Base-by-base conservation (phyloP, 805 yeast genomes). In the Suhomyces prunicola region DNA sequence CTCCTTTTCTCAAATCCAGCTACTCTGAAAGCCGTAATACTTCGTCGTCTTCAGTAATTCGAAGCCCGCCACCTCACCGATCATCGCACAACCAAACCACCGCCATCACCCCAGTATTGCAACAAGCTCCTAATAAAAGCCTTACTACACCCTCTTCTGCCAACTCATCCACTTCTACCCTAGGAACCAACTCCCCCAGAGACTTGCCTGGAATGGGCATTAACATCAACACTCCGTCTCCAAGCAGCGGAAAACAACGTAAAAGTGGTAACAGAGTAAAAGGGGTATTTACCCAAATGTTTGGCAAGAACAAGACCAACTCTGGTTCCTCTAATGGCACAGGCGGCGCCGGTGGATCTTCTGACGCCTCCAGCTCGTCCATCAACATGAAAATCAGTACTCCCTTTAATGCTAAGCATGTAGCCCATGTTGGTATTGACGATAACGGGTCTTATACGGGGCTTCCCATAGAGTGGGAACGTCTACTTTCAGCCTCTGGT, bases 401-500 rank as follows among this genome's bases (percentile, higher is more conserved):
- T 0, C 99, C 99, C 0, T 90, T 87, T 68, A 90, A 90, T 63
- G 87, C 94, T 15, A 86, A 89, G 64, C 97, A 92, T 64, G 87
- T 90, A 35, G 90, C 94, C 15, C 98, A 94, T 64, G 98, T 94
- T 8, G 97, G 96, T 23, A 86, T 89, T 48, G 97, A 93, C 68
- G 82, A 81, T 57, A 82, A 90, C 19, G 97, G 97, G 10, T 87
- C 88, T 44, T 93, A 87, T 67, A 90, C 94, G 0, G 98, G 97
- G 2, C 74, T 94, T 44, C 99, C 99, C 0, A 86, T 83, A 27
- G 96, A 90, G 63, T 94, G 99, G 99, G 90, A 90, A 57, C 81
- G 83, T 56, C 76, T 92, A 35, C 77, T 94, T 50, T 80, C 86
- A 10, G 88, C 94, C 1, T 87, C 91, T 62, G 97, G 97, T 50